Conservation (phyloP, 1,284 basidiomycete genomes). For the Puccinia hordei region DNA sequence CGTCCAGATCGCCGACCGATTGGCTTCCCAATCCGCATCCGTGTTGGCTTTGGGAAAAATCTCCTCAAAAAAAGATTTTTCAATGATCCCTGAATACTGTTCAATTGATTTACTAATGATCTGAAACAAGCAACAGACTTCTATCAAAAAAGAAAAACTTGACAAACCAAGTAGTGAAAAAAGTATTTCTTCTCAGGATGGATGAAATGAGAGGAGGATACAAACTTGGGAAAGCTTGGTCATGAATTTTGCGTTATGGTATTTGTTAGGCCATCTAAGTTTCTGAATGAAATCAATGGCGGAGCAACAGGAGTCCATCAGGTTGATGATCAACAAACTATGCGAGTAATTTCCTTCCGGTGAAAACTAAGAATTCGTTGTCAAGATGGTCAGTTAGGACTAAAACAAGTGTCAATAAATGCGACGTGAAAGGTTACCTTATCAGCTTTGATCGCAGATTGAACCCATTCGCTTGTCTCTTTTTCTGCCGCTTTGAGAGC, state of each 20-base stretch:
- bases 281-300: conserved; percentile 85
- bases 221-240: conserved; percentile 78
- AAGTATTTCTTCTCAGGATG: neutral
- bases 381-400: neutral
- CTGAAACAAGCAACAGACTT: conserved; percentile 61
- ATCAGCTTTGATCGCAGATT: conserved; percentile 84
- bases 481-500: conserved; percentile 75
- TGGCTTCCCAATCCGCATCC: conserved; percentile 61
- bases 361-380: conserved; percentile 68
- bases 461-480: conserved; percentile 92
- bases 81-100: conserved; percentile 83
- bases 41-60: conserved; percentile 84
- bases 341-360: conserved; percentile 80
- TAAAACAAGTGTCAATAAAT: neutral
- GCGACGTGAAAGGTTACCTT: conserved; percentile 64
- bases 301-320: conserved; percentile 90
- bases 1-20: conserved; percentile 83
- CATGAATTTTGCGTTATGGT: conserved; percentile 85
- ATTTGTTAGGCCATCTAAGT: conserved; percentile 86
- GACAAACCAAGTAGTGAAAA: neutral
- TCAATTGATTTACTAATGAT: conserved; percentile 88
- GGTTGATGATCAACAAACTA: conserved; percentile 91
- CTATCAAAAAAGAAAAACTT: neutral
- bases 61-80: conserved; percentile 85
- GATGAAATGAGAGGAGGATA: neutral